Base-by-base conservation (phyloP, 306 rosid genomes). In the Vicia villosa region DNA sequence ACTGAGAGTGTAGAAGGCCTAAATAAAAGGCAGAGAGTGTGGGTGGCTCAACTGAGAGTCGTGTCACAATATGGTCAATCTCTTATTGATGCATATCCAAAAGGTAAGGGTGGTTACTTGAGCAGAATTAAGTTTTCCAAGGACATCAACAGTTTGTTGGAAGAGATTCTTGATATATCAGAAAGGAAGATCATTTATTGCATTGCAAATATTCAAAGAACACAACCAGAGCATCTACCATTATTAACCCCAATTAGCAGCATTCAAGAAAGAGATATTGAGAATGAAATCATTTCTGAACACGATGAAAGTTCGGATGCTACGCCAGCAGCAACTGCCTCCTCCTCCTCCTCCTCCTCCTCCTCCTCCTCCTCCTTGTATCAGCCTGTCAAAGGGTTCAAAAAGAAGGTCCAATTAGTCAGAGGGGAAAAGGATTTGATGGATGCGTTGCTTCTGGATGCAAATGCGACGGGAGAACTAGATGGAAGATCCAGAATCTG, bases 11-110 rank as follows among this genome's bases (percentile, higher is more conserved):
- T 17, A 1, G 68, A 76, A 45, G 45, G 66, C 16, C 32, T 70
- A 8, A 66, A 45, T 11, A 20, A 68, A 32, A 73, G 66, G 26
- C 75, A 74, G 68, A 12, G 8, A 22, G 65, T 54, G 10, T 75
- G 81, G 79, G 26, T 56, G 19, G 8, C 34, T 30, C 75, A 82
- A 62, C 11, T 78, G 34, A n/a, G 8, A 52, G 14, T 1, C 0
- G 34, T 78, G 28, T 63, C 64, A 19, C 41, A 17, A 9, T 3
- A 45, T 17, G 82, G 58, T 0, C 13, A n/a, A 8, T 40, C 20
- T 26, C 10, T 66, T 26, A 6, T 36, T 24, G 12, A 3, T 17
- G 65, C 56, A 38, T 13, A 30, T 54, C 28, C 2, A 60, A 2
- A 12, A 24, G 17, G 20, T 8, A 16, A 20, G 19, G 34, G 37